Percentiles rank a stretch among this genome's conserved stretches.
These are phyloP conservation scores for Neoascochyta sp. DNA, from an alignment of 2,329 filamentous ascomycete genomes.

Conservation along the genomic window DNA sequence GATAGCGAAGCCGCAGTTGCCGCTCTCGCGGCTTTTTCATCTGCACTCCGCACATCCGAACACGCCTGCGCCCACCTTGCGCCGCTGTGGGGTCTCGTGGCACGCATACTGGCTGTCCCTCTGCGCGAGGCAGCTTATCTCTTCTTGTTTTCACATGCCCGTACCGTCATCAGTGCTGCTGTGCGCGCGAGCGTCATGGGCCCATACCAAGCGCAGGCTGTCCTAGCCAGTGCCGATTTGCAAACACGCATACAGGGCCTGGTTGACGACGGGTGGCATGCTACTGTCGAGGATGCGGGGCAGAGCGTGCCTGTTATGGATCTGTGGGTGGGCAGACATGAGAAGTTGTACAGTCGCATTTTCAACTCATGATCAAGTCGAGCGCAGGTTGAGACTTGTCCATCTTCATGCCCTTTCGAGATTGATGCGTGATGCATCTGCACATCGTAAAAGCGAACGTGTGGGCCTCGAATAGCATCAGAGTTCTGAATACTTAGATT, in stretches of 20 bases:
- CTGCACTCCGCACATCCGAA: conserved; percentile 25
- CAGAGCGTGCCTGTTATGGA: conserved; percentile 76
- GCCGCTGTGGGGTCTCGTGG: conserved; percentile 67
- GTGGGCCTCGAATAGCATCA: too few relatives aligned
- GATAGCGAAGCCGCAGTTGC: conserved; percentile 11
- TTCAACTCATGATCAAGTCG: conserved; percentile 66
- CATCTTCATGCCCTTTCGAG: neutral
- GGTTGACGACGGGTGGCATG: conserved; percentile 59
- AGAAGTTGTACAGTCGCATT: conserved; percentile 78
- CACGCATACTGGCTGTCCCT: conserved; percentile 58
- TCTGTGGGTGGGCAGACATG: conserved; percentile 78
- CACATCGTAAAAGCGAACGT: too few relatives aligned
- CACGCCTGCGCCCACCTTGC: conserved; percentile 58
- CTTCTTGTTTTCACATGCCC: conserved; percentile 72
- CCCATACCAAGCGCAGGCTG: conserved; percentile 72
- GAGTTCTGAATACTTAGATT: too few relatives aligned
- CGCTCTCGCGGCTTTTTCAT: conserved; percentile 28
- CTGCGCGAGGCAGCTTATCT: conserved; percentile 66
- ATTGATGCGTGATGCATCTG: neutral
- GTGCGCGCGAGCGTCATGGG: conserved; percentile 75
- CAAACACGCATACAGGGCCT: conserved; percentile 56
- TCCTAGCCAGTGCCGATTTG: conserved; percentile 61
- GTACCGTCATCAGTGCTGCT: conserved; percentile 71
- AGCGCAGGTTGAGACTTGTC: neutral
- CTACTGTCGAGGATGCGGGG: conserved; percentile 61